phyloP scores from a whole-genome alignment of 148 eudicot genomes.

The Spergularia marina region DNA sequence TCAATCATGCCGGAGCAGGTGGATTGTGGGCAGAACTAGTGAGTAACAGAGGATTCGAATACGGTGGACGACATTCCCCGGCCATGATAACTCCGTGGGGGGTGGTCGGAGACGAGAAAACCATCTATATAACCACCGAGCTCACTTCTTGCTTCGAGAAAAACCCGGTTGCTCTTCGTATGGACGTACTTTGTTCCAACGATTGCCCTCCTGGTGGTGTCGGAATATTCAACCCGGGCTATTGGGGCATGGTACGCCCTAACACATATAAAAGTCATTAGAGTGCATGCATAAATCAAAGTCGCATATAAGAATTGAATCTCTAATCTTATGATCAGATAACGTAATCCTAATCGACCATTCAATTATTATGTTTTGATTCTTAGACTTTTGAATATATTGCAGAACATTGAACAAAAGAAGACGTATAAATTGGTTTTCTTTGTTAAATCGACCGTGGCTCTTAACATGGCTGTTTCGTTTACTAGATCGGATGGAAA shows the following conservation, averaged over 20 bases:
- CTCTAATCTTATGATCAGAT: too few relatives aligned
- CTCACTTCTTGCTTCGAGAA: constrained; percentile 32
- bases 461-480: constrained; percentile 24
- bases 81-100: constrained; percentile 39
- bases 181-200: constrained; percentile 35
- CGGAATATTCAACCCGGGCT: constrained; percentile 47
- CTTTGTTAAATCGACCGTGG: constrained; percentile 23
- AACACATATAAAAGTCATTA: not conserved
- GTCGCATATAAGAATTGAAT: too few relatives aligned
- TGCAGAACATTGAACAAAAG: constrained; percentile 37
- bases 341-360: too few relatives aligned
- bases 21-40: constrained; percentile 91
- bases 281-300: too few relatives aligned
- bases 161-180: constrained; percentile 40
- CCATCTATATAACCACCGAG: constrained; percentile 28
- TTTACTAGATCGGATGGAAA: constrained; percentile 30
- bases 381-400: too few relatives aligned
- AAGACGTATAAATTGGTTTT: constrained; percentile 34
- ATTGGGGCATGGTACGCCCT: constrained; percentile 41
- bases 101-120: constrained; percentile 28
- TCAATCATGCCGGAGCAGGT: constrained; percentile 81
- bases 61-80: constrained; percentile 19
- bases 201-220: constrained; percentile 41
- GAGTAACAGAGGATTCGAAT: constrained; percentile 53
- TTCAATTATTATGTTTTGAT: too few relatives aligned